phyloP scores from a whole-genome alignment of 1,139 yeast species.

The Debaryomycetaceae sp. region DNA sequence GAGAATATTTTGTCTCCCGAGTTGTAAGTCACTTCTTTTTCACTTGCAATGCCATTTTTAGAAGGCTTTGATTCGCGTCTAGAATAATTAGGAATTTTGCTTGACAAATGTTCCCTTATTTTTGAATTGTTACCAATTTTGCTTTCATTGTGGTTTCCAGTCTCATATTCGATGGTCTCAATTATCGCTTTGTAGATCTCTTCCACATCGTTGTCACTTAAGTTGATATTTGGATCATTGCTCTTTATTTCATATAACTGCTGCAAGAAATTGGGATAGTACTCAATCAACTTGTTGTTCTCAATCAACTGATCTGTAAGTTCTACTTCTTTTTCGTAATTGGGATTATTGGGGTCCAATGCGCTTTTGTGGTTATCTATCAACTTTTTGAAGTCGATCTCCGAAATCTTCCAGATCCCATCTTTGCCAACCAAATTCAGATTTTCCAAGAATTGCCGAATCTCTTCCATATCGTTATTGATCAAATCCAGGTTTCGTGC shows the following conservation, averaged over 20 bases:
- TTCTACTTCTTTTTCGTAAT: constrained; percentile 12
- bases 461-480: constrained; percentile 10
- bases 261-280: constrained; percentile 21
- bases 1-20: background rate
- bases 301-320: constrained; percentile 13
- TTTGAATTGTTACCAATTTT: background rate
- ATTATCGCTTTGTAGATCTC: constrained; percentile 17
- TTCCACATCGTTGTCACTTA: constrained; percentile 13
- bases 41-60: background rate
- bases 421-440: constrained; percentile 10
- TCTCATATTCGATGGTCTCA: constrained; percentile 15
- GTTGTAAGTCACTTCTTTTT: background rate
- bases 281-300: constrained; percentile 16
- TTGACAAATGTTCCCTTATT: background rate
- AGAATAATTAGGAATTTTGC: background rate
- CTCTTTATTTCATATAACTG: constrained; percentile 15
- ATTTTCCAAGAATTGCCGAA: constrained; percentile 11
- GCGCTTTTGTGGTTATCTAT: constrained; percentile 8
- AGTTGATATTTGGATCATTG: constrained; percentile 6
- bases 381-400: constrained; percentile 11
- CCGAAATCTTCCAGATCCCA: constrained; percentile 13
- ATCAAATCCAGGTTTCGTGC: constrained; percentile 13
- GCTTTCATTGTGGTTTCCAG: background rate
- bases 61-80: background rate
- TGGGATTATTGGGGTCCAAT: constrained; percentile 6